Percentiles rank a stretch among this genome's conserved stretches.
phyloP scores from a whole-genome alignment of 2,329 filamentous ascomycete genomes.

The Alternaria conjuncta region DNA sequence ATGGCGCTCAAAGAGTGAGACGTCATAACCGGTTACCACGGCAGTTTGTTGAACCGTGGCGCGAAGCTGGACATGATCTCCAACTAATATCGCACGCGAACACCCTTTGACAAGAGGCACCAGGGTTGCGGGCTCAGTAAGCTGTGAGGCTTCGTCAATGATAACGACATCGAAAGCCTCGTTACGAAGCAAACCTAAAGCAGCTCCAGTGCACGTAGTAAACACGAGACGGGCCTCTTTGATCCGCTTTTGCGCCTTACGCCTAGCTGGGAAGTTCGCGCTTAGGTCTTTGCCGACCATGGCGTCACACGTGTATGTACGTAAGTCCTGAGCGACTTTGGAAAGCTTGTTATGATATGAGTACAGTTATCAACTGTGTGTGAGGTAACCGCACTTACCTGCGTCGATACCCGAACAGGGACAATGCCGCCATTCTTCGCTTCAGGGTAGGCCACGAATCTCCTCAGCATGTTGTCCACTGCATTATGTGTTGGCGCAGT shows the following conservation, averaged over 20 bases:
- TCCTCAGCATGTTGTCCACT: constrained; percentile 53
- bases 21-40: constrained; percentile 46
- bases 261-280: constrained; percentile 27
- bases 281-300: constrained; percentile 46
- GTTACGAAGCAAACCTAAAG: constrained; percentile 50
- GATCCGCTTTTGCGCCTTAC: constrained; percentile 50
- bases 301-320: constrained; percentile 32
- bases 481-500: constrained; percentile 56
- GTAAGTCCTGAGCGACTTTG: constrained; percentile 29
- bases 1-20: constrained; percentile 55
- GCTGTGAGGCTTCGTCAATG: constrained; percentile 58
- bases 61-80: constrained; percentile 56
- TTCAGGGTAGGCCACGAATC: constrained; percentile 17
- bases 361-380: not conserved
- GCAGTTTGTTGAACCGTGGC: constrained; percentile 52
- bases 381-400: constrained; percentile 17
- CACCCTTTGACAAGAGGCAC: constrained; percentile 50
- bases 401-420: constrained; percentile 28
- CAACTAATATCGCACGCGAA: constrained; percentile 53
- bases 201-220: constrained; percentile 54
- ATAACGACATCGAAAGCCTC: constrained; percentile 52
- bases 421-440: constrained; percentile 9
- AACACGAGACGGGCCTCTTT: constrained; percentile 51
- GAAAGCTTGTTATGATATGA: constrained; percentile 19
- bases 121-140: constrained; percentile 49